Conservation (phyloP, 2,329 filamentous ascomycete genomes). For the Fusarium kyushuense region DNA sequence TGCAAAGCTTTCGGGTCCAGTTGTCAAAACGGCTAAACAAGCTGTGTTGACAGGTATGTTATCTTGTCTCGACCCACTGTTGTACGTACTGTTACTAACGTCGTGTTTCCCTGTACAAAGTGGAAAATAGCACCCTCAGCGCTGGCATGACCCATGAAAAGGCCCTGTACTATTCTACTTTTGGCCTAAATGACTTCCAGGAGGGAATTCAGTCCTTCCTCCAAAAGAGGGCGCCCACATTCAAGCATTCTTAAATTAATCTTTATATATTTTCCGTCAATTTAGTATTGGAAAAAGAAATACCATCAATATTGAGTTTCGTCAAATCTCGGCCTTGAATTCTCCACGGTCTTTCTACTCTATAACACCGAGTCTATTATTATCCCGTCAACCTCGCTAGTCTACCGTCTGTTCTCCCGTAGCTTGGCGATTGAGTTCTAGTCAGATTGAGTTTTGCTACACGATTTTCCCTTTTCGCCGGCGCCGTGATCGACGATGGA, state of each 20-base stretch:
- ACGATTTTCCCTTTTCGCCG: neutral
- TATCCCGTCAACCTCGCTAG: neutral
- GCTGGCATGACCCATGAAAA: slow-evolving; percentile 37
- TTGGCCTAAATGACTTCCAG: slow-evolving; percentile 30
- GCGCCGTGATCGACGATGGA: neutral
- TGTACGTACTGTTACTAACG: neutral
- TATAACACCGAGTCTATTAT: neutral
- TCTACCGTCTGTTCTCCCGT: neutral
- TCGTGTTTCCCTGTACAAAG: neutral
- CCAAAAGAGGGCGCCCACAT: slow-evolving; percentile 18
- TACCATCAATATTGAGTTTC: neutral
- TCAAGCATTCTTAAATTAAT: slow-evolving; percentile 24
- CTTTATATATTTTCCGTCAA: neutral
- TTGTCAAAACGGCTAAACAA: slow-evolving; percentile 33
- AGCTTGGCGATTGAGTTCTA: neutral
- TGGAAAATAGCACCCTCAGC: slow-evolving; percentile 19
- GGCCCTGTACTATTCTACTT: slow-evolving; percentile 34
- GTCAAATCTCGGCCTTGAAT: neutral
- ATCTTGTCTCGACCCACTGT: neutral
- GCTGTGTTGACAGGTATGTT: slow-evolving; percentile 31
- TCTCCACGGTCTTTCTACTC: neutral
- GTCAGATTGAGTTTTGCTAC: neutral
- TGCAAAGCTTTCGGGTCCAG: slow-evolving; percentile 24
- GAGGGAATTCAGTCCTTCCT: slow-evolving; percentile 35
- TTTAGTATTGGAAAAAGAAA: neutral